phyloP scores from a whole-genome alignment of 257 asterid genomes.

The Verbena officinalis region DNA sequence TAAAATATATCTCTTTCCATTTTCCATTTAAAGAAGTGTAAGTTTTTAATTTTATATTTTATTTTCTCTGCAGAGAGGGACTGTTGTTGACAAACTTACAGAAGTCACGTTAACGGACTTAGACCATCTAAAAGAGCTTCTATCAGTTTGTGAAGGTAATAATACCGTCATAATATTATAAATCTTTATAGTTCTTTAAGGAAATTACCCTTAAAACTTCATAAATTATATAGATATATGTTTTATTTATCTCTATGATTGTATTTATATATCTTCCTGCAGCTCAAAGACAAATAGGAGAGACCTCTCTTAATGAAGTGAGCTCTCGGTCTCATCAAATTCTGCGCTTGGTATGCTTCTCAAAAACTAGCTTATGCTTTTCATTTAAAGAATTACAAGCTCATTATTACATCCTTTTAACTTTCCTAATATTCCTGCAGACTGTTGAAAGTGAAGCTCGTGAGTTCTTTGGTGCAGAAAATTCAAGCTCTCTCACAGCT shows the following conservation, averaged over 20 bases:
- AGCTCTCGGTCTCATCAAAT: constrained; percentile 98
- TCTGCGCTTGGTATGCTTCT: constrained; percentile 64
- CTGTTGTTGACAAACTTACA: constrained; percentile 78
- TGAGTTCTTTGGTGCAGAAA: constrained; percentile 43
- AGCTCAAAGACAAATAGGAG: constrained; percentile 93
- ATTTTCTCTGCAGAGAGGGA: constrained; percentile 62
- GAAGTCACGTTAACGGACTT: constrained; percentile 63
- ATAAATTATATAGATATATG: too few relatives aligned
- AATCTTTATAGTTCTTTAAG: too few relatives aligned
- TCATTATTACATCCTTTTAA: background rate
- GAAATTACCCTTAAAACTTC: too few relatives aligned
- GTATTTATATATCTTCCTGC: constrained; percentile 33
- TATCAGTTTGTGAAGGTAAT: constrained; percentile 76
- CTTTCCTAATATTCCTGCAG: constrained; percentile 41
- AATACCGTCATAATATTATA: background rate
- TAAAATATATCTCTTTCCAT: background rate
- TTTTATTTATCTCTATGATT: background rate
- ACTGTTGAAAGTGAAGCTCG: constrained; percentile 78
- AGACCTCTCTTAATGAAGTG: constrained; percentile 81
- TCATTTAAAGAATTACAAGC: background rate
- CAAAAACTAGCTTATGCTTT: background rate
- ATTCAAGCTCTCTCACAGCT: constrained; percentile 70
- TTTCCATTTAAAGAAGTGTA: background rate
- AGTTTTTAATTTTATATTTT: constrained; percentile 4
- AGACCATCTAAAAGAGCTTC: constrained; percentile 67